Base-by-base conservation (phyloP, 2,329 filamentous ascomycete genomes). In the Microsporum audouinii region DNA sequence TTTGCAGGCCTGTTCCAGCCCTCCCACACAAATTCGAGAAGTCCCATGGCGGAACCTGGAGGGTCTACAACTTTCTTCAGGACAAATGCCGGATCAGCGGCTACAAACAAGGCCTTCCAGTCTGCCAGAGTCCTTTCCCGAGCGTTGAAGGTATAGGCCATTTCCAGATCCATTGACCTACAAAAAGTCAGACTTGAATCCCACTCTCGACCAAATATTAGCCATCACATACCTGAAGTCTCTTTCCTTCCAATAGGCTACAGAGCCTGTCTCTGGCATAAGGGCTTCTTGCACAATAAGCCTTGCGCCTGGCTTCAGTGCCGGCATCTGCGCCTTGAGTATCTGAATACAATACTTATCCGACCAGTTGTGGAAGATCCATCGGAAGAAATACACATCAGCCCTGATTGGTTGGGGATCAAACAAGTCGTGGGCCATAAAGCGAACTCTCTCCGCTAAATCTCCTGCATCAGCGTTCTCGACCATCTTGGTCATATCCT, bases 311-410 rank as follows among this genome's bases (percentile, higher is more conserved):
- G 78, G 78, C 68, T 82, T 84, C 39, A 85, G 72, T 3, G 80
- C 80, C 1, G 82, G 81, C 1, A 82, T 71, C 6, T 85, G 73
- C 23, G 76, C 77, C 63, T 75, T 74, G 41, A 81, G 71, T 43
- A 84, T 79, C 51, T 75, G 73, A 51, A 79, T 67, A 2, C 77
- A 77, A 60, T 82, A 80, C 2, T 77, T 76, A 12, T 82, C 82
- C 0, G 82, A 79, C 73, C 83, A 83, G 71, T 86, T 84, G 68
- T 86, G 82, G 5, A 86, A 70, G 63, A 86, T 84, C 76, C 79
- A 80, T 56, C 82, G 79, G 70, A 84, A 79, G 65, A 81, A 77
- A 71, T 84, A 86, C 17, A 84, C 77, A 65, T 84, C 82, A 0
- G 81, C 84, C 2, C 68, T 72, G 12, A 81, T 74, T 0, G 78